Evolutionary conservation across 208 protist species (phyloP).

Genomic region (Leishmania turanica): DNA sequence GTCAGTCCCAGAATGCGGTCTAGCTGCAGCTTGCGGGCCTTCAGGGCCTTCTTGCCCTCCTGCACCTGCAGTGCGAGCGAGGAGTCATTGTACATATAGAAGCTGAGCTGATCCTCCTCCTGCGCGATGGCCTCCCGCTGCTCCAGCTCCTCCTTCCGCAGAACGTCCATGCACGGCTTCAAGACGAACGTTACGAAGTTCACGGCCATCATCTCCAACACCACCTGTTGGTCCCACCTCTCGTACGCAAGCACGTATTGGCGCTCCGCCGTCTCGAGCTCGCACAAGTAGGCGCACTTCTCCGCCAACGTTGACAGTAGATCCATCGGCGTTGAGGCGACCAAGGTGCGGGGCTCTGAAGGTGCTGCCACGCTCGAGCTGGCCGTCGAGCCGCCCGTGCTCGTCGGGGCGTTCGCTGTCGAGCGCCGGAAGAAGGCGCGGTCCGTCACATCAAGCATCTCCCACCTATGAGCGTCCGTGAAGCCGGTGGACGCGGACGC

Average conservation of each 20-base stretch:
- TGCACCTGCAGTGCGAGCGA: slow-evolving; percentile 34
- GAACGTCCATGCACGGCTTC: slow-evolving; percentile 65
- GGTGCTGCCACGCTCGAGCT: neutral
- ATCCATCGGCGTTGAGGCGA: slow-evolving; percentile 24
- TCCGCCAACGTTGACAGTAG: slow-evolving; percentile 19
- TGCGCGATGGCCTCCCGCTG: slow-evolving; percentile 36
- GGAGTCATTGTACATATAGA: slow-evolving; percentile 54
- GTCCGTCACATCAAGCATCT: slow-evolving; percentile 8
- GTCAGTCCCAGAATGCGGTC: slow-evolving; percentile 19
- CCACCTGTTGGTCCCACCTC: slow-evolving; percentile 58
- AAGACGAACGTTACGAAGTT: slow-evolving; percentile 79
- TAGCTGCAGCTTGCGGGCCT: slow-evolving; percentile 51
- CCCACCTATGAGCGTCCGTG: slow-evolving; percentile 25
- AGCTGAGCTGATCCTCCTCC: slow-evolving; percentile 62
- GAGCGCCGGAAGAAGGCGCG: slow-evolving; percentile 27
- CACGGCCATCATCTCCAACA: slow-evolving; percentile 79
- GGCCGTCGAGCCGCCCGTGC: too few relatives aligned
- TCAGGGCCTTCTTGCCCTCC: slow-evolving; percentile 37
- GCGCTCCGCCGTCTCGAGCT: slow-evolving; percentile 56
- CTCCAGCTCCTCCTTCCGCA: slow-evolving; percentile 48
- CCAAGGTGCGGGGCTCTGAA: slow-evolving; percentile 2
- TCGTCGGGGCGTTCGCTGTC: neutral
- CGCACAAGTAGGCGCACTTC: slow-evolving; percentile 26
- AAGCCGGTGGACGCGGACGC: slow-evolving; percentile 20
- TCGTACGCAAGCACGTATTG: slow-evolving; percentile 52